Conservation (phyloP, 257 asterid genomes). For the Solanum tarapatanum region DNA sequence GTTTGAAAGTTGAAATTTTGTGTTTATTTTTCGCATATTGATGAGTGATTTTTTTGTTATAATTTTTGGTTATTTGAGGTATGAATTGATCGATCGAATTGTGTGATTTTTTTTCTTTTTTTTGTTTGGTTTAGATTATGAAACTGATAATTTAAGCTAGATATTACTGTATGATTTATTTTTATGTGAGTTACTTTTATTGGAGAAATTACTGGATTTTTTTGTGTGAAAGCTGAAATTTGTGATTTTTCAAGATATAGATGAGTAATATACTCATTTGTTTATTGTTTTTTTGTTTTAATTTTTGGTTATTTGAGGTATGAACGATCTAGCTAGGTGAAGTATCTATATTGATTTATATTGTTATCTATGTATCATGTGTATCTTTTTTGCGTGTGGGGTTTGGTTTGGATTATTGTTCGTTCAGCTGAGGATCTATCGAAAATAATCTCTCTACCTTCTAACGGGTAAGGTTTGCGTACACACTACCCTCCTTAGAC, state of each 20-base stretch:
- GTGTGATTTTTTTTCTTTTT: background rate
- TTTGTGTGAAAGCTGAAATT: background rate
- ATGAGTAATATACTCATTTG: background rate
- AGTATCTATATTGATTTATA: background rate
- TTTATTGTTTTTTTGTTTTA: too few relatives aligned
- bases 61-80: background rate
- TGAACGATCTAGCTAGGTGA: background rate
- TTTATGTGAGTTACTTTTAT: background rate
- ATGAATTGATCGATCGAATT: background rate
- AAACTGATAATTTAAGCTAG: background rate
- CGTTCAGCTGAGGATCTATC: background rate
- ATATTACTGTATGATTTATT: background rate
- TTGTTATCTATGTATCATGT: background rate
- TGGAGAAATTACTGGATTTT: background rate
- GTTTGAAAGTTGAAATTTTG: background rate
- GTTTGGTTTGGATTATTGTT: background rate
- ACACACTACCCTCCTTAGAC: background rate
- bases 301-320: background rate
- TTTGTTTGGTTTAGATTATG: background rate
- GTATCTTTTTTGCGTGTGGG: too few relatives aligned
- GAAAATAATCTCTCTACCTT: background rate
- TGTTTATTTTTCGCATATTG: background rate
- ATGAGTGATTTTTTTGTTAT: background rate
- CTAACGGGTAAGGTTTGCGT: accelerated
- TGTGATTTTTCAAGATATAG: background rate